Evolutionary conservation across 2,329 filamentous ascomycete species (phyloP).

Genomic region (Diaporthe aspalathi): DNA sequence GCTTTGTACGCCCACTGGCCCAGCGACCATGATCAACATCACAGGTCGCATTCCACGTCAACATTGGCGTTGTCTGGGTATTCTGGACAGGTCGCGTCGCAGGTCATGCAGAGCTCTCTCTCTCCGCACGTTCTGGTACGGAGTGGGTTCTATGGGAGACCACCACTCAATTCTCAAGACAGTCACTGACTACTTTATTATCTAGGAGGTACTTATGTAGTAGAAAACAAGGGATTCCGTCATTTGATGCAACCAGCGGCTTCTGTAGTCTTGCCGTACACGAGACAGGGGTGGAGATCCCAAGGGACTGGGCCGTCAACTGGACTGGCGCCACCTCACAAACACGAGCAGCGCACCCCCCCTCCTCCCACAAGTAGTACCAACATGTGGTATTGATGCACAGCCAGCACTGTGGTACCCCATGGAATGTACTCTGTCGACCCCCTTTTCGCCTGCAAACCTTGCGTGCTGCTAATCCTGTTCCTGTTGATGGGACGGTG

Average conservation of each 20-base stretch:
- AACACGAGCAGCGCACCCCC: conserved; percentile 7
- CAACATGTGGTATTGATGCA: too few relatives aligned
- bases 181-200: too few relatives aligned
- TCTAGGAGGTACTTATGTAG: too few relatives aligned
- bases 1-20: neutral
- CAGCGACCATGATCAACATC: neutral
- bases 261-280: conserved; percentile 8
- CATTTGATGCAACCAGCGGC: neutral
- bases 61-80: neutral
- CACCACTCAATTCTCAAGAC: neutral
- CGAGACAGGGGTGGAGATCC: conserved; percentile 25
- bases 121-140: too few relatives aligned
- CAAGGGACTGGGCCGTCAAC: conserved; percentile 24
- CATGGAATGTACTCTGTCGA: conserved; percentile 12
- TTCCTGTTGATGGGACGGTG: conserved; percentile 10
- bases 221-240: neutral
- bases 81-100: too few relatives aligned
- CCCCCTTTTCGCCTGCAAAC: conserved; percentile 14
- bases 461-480: conserved; percentile 17
- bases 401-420: too few relatives aligned
- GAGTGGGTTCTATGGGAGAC: too few relatives aligned
- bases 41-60: neutral
- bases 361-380: neutral
- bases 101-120: too few relatives aligned
- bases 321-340: conserved; percentile 23